Conservation (phyloP, 2,329 filamentous ascomycete species). For the Colletotrichum godetiae region DNA sequence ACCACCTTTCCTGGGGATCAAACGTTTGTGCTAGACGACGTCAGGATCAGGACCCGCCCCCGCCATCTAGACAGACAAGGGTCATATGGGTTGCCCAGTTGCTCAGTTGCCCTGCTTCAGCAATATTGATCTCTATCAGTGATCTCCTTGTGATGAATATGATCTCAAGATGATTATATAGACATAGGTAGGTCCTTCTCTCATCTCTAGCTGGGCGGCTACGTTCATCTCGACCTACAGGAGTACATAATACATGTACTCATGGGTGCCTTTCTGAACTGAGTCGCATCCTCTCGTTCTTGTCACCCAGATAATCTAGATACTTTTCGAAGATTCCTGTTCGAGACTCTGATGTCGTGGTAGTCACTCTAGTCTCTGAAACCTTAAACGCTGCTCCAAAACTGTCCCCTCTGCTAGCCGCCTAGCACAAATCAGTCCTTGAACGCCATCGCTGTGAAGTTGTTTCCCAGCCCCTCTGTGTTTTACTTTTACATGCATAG, state of each 20-base stretch:
- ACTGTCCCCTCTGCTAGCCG: background rate
- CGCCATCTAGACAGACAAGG: background rate
- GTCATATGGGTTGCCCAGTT: background rate
- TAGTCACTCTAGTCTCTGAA: background rate
- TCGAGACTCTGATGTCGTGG: background rate
- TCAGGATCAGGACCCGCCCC: constrained; percentile 19
- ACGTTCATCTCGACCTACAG: background rate
- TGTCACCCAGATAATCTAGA: background rate
- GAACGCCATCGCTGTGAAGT: constrained; percentile 34
- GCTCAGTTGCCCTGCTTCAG: background rate
- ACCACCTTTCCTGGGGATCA: background rate
- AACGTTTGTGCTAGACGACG: constrained; percentile 1
- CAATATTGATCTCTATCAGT: background rate
- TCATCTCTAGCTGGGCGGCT: background rate
- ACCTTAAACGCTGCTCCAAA: background rate
- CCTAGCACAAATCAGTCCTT: constrained; percentile 12
- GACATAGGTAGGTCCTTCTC: background rate
- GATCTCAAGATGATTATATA: background rate
- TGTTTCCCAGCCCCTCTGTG: constrained; percentile 25
- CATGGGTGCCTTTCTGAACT: background rate
- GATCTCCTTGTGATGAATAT: background rate
- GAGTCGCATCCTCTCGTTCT: background rate
- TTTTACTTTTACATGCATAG: constrained; percentile 20
- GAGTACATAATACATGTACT: background rate
- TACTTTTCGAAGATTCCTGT: background rate